These are phyloP conservation scores for Paspalum notatum DNA, from an alignment of 176 grass and related monocot genomes.

Conservation along the genomic window DNA sequence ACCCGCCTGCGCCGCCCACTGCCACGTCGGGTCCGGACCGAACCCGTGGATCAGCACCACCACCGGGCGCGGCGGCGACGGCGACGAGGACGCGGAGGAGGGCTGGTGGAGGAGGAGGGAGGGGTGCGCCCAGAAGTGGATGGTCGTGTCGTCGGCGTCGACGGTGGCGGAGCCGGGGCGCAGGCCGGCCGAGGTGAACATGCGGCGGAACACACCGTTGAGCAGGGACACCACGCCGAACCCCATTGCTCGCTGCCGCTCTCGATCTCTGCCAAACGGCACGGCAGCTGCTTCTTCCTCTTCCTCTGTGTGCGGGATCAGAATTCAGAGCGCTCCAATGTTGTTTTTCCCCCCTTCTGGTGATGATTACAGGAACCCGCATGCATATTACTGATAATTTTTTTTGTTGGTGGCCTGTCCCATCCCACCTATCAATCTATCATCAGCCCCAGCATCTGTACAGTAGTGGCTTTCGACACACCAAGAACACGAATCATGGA, in stretches of 20 bases:
- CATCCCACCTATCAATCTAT: background rate
- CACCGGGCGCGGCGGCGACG: background rate
- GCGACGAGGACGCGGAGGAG: too few relatives aligned
- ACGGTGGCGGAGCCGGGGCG: slow-evolving; percentile 39
- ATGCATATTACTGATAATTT: background rate
- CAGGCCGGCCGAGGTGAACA: slow-evolving; percentile 67
- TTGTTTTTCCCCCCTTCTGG: background rate
- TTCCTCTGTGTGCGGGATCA: background rate
- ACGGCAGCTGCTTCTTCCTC: background rate
- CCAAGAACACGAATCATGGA: too few relatives aligned
- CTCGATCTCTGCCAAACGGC: background rate
- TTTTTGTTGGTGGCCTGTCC: too few relatives aligned
- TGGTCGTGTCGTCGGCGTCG: slow-evolving; percentile 62
- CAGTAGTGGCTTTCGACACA: background rate
- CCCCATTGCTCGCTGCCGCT: slow-evolving; percentile 40
- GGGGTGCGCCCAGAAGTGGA: slow-evolving; percentile 74
- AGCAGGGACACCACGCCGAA: slow-evolving; percentile 67
- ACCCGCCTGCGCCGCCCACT: slow-evolving; percentile 74
- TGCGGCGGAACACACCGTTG: slow-evolving; percentile 57
- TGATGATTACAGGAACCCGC: background rate
- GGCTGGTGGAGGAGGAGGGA: slow-evolving; percentile 44
- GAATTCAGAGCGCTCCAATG: background rate
- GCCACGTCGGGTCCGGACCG: slow-evolving; percentile 68
- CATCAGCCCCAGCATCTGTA: background rate
- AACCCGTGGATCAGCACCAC: slow-evolving; percentile 75